Evolutionary conservation across 1,284 basidiomycete species (phyloP), one percentile per base, ranked within the genome.

Genomic region (Ustilago curta): DNA sequence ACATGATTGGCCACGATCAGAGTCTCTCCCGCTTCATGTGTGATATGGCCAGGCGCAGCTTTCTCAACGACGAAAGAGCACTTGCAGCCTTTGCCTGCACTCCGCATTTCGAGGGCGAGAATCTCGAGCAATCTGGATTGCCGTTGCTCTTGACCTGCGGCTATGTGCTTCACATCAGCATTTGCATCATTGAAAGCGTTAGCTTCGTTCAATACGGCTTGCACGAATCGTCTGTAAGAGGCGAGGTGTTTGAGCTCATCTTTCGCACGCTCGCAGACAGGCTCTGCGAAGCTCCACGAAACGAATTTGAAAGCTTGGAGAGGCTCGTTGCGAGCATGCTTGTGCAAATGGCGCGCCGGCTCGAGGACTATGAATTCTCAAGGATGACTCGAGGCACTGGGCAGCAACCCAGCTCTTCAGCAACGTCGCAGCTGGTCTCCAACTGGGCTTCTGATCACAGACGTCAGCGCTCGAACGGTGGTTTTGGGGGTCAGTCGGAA

Each of bases 61-160:
- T 39, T 19, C 44, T 66, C 25, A 25, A 27, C 40, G 31, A 43
- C 27, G 63, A 66, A 23, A 14, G 32, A 21, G 57, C 45, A 3
- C 39, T 66, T 6, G 63, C 63, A 27, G 52, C 29, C 4, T 47
- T 66, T 37, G 63, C 57, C 2, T 31, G 19, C 19, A 40, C 47
- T 18, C 57, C 52, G 8, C 52, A 47, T 0, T 59, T 66, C 25
- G 57, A 59, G 21, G 45, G 47, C 40, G 42, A 51, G 25, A 51
- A 31, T 35, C 12, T 66, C 2, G 45, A 59, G 25, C 57, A 66
- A 48, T 51, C 52, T 21, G 57, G 63, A 2, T 11, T 56, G 45
- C 63, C 63, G 9, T 18, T 56, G 31, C 45, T 66, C 9, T 40
- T 66, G 51, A 66, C 63, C 6, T 66, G 51, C 42, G 57, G 63